Percentiles rank a stretch among this genome's conserved stretches.
phyloP scores from a whole-genome alignment of 768 basidiomycete genomes.

The Lactarius psammicola region DNA sequence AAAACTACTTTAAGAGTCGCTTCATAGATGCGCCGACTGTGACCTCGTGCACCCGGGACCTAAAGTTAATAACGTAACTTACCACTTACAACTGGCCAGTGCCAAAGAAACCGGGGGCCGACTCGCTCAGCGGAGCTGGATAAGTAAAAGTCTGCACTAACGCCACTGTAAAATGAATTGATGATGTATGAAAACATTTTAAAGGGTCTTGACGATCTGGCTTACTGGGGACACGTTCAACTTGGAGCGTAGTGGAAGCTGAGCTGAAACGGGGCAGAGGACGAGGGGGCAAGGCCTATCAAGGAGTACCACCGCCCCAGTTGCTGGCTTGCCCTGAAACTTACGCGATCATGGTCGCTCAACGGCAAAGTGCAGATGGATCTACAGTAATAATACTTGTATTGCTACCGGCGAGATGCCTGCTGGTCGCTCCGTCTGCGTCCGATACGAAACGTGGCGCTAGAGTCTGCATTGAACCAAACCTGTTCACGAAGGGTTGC shows the following conservation, averaged over 20 bases:
- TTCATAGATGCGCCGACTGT: neutral
- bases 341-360: neutral
- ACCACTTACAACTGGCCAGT: neutral
- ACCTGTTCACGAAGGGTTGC: neutral
- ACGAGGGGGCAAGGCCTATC: neutral
- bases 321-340: neutral
- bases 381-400: neutral
- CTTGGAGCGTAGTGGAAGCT: neutral
- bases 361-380: conserved; percentile 1
- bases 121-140: neutral
- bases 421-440: neutral
- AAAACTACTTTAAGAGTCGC: neutral
- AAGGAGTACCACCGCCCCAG: neutral
- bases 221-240: neutral
- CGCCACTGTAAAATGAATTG: neutral
- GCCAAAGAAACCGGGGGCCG: conserved; percentile 1
- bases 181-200: neutral
- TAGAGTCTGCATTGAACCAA: neutral
- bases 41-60: neutral
- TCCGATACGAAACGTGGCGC: neutral
- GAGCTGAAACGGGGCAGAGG: neutral
- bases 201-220: neutral
- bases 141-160: neutral
- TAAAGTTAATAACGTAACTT: neutral
- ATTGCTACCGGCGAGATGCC: neutral